Conservation (phyloP, 441 rosid species). For the Syzygium syzygioides region DNA sequence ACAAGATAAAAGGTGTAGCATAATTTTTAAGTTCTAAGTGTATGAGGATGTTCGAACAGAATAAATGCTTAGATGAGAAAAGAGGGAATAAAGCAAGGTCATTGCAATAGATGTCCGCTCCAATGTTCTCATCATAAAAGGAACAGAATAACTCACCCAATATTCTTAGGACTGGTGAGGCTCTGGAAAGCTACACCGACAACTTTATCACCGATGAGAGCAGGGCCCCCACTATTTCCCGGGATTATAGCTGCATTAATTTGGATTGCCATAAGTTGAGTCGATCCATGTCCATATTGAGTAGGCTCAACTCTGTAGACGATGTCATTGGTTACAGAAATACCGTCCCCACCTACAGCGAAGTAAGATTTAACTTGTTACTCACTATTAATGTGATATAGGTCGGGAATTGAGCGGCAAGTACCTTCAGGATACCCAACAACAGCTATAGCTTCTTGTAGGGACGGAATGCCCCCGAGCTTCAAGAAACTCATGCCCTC, state of each 20-base stretch:
- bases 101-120: neutral
- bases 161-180: conserved; percentile 83
- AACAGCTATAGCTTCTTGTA: conserved; percentile 70
- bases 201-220: conserved; percentile 80
- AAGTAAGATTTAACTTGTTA: neutral
- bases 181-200: conserved; percentile 90
- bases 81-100: neutral
- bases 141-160: conserved; percentile 50
- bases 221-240: conserved; percentile 85
- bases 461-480: conserved; percentile 68
- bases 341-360: conserved; percentile 70
- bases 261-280: conserved; percentile 84
- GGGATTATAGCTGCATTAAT: conserved; percentile 94
- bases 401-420: neutral
- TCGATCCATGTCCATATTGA: conserved; percentile 76
- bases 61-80: neutral
- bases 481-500: conserved; percentile 59
- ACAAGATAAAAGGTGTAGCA: neutral
- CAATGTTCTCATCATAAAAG: neutral
- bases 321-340: conserved; percentile 76
- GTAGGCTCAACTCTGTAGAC: conserved; percentile 87
- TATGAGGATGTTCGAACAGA: neutral
- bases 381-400: neutral
- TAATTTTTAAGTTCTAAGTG: neutral
- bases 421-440: conserved; percentile 75